Base-by-base conservation (phyloP, 1,284 basidiomycete species). In the Leccinum ponderosum region DNA sequence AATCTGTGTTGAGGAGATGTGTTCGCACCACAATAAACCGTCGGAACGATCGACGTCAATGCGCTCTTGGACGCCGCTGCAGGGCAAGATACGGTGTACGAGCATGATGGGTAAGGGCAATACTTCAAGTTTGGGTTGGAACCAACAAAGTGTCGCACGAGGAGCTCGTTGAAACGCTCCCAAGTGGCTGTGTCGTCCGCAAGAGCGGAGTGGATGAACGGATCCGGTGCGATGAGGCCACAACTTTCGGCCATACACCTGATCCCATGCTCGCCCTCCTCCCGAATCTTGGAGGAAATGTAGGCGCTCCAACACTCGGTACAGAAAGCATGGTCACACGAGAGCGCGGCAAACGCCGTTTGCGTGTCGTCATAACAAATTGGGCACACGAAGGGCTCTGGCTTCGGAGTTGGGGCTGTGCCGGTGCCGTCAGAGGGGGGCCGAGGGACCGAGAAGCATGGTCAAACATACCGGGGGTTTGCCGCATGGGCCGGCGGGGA, bases 231-330 rank as follows among this genome's bases (percentile, higher is more conserved):
- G 58, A 95, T 84, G 57, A 94, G 80, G 31, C 84, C 81, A 77
- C 97, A 99, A 51, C 87, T 88, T 70, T 91, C 91, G 39, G 90
- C 91, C 97, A 99, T 98, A 80, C 97, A 99, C 64, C 92, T 87
- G 64, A 98, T 88, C 47, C 83, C 80, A 65, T 90, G 88, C 74
- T 98, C 97, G 59, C 91, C 93, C 73, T 99, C 97, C 62, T 90
- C 90, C 64, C 85, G 87, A 71, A 99, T 87, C 81, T 99, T 98
- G 68, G 90, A 88, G 50, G 81, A 81, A 56, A 93, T 75, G 75
- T 98, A 98, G 53, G 90, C 87, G 54, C 78, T 78, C 91, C 97
- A 99, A 78, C 97, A 99, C 15, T 82, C 86, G 15, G 82, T 83
- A 78, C 95, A 98, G 76, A 92, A 97, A 25, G 83, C 76, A 75